Conservation (phyloP, 2,329 filamentous ascomycete genomes). For the Pseudogymnoascus sp. region DNA sequence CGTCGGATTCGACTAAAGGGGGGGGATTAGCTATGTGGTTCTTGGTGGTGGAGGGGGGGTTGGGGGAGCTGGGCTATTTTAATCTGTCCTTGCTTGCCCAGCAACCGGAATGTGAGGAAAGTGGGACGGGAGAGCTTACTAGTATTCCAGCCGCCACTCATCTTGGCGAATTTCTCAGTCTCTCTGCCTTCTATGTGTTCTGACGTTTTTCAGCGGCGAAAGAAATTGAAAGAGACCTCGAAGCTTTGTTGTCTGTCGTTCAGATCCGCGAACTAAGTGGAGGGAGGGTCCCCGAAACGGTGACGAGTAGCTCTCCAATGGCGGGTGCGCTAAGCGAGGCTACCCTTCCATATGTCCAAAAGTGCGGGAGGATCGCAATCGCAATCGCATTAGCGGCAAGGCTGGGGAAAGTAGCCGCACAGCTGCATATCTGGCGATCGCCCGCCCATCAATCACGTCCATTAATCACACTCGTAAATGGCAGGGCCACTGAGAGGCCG, state of each 20-base stretch:
- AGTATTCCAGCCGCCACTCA: slow-evolving; percentile 90
- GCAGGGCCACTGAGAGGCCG: background rate
- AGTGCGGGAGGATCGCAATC: background rate
- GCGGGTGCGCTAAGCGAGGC: background rate
- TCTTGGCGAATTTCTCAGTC: slow-evolving; percentile 26
- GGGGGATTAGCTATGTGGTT: background rate
- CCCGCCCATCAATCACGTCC: background rate
- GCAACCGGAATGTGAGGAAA: background rate
- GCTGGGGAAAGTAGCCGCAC: background rate
- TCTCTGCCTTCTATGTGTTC: background rate
- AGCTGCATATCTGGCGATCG: background rate
- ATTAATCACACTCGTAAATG: background rate
- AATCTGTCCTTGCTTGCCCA: slow-evolving; percentile 18
- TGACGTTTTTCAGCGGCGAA: background rate
- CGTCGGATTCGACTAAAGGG: slow-evolving; percentile 16
- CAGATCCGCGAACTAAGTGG: background rate
- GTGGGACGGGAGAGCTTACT: slow-evolving; percentile 14
- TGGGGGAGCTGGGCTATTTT: slow-evolving; percentile 25
- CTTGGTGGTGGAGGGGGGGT: slow-evolving; percentile 23
- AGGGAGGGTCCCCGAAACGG: background rate
- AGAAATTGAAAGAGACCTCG: background rate
- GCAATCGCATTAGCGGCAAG: background rate
- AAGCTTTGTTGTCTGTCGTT: background rate
- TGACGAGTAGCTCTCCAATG: background rate
- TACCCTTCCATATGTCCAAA: background rate